These are phyloP conservation scores for Coemansia reversa DNA, from an alignment of 192 early-diverging fungal species.

Conservation along the genomic window DNA sequence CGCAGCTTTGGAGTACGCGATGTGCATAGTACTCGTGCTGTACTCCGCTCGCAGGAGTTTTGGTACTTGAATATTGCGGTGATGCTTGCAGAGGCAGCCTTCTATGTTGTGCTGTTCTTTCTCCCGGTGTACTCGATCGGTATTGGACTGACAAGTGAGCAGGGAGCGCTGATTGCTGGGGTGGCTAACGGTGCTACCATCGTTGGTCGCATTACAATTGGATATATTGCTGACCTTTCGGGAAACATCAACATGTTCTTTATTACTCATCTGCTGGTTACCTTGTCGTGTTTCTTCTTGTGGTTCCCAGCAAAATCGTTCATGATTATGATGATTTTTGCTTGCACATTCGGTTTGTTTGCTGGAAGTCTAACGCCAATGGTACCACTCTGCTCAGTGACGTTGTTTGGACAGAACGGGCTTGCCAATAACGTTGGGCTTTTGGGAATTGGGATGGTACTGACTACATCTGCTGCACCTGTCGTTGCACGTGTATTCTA, in stretches of 20 bases:
- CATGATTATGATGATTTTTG: constrained; percentile 52
- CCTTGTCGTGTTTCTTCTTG: constrained; percentile 48
- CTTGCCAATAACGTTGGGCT: constrained; percentile 53
- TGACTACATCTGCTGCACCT: constrained; percentile 50
- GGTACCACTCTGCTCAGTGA: constrained; percentile 54
- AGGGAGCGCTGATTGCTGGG: constrained; percentile 63
- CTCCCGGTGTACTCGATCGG: constrained; percentile 57
- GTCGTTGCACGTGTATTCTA: constrained; percentile 50
- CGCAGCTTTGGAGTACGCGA: constrained; percentile 56
- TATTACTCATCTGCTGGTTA: constrained; percentile 49
- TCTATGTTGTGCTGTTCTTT: constrained; percentile 51
- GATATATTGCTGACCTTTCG: constrained; percentile 62
- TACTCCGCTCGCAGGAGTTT: constrained; percentile 52
- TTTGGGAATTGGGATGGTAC: constrained; percentile 52
- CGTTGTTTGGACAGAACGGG: constrained; percentile 53
- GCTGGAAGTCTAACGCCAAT: constrained; percentile 53
- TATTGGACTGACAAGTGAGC: constrained; percentile 58
- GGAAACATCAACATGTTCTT: constrained; percentile 58
- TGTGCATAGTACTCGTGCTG: constrained; percentile 46
- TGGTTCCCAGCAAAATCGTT: constrained; percentile 57
- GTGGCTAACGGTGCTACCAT: constrained; percentile 66
- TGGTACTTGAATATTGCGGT: constrained; percentile 55
- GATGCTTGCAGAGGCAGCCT: constrained; percentile 54
- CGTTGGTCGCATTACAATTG: constrained; percentile 63
- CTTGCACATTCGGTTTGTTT: constrained; percentile 52